Evolutionary conservation across 352 stramenopile species (phyloP).

Genomic region (Bremia lactucae): DNA sequence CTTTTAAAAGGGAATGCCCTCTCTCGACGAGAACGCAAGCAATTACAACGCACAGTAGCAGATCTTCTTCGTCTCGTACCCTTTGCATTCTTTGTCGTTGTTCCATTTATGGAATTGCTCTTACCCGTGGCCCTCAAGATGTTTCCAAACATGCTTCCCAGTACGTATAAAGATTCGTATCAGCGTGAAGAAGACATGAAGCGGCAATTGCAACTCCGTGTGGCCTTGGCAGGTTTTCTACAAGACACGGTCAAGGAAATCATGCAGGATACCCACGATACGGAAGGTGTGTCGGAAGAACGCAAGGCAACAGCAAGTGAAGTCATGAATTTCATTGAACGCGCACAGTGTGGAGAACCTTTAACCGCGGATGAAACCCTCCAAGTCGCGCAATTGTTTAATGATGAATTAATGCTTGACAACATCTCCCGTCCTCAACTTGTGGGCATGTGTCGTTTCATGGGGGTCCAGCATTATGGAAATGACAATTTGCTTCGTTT

Average conservation of each 20-base stretch:
- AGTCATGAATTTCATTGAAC: constrained; percentile 79
- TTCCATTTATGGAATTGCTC: constrained; percentile 98
- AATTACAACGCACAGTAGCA: constrained; percentile 92
- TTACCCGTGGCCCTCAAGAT: constrained; percentile 95
- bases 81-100: constrained; percentile 95
- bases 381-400: constrained; percentile 90
- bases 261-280: constrained; percentile 74
- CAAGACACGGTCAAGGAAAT: constrained; percentile 93
- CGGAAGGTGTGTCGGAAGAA: constrained; percentile 69
- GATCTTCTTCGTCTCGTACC: constrained; percentile 96
- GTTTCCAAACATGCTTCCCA: constrained; percentile 99
- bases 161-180: constrained; percentile 94
- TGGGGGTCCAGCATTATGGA: constrained; percentile 94
- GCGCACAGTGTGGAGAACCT: constrained; percentile 63
- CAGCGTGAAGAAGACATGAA: constrained; percentile 97
- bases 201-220: constrained; percentile 90
- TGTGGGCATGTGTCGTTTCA: constrained; percentile 95
- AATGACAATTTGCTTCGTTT: constrained; percentile 95
- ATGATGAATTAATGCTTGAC: constrained; percentile 97
- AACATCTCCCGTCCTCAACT: constrained; percentile 96
- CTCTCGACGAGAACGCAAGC: constrained; percentile 92
- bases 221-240: constrained; percentile 94
- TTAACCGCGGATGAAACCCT: constrained; percentile 73
- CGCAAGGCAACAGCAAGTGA: constrained; percentile 67
- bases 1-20: constrained; percentile 89